Percentiles rank a stretch among this genome's conserved stretches.
These are phyloP conservation scores for Strobilomyces dryophilus DNA, from an alignment of 768 basidiomycete genomes.

Conservation along the genomic window DNA sequence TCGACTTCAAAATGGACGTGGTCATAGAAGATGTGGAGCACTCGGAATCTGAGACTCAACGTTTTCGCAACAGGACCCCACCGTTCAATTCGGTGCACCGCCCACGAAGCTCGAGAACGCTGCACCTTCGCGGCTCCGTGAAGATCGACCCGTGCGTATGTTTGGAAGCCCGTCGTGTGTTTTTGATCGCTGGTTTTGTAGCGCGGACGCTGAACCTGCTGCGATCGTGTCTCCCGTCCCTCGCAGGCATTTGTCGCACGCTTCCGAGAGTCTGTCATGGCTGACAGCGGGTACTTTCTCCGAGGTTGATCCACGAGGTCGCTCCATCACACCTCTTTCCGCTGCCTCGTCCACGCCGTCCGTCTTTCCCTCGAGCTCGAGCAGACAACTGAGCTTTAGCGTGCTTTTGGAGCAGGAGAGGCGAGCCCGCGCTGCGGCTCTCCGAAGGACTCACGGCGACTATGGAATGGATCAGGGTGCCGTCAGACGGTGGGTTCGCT, in stretches of 20 bases:
- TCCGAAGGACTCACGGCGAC: slow-evolving; percentile 13
- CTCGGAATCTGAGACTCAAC: neutral
- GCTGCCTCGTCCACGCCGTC: slow-evolving; percentile 27
- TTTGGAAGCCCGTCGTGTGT: neutral
- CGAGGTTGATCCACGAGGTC: slow-evolving; percentile 40
- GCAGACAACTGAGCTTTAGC: slow-evolving; percentile 38
- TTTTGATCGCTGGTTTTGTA: slow-evolving; percentile 1
- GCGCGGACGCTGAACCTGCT: slow-evolving; percentile 27
- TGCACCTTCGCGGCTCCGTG: slow-evolving; percentile 18
- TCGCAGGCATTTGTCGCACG: slow-evolving; percentile 61
- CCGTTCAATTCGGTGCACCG: slow-evolving; percentile 16
- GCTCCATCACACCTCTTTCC: slow-evolving; percentile 43
- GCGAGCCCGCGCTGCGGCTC: slow-evolving; percentile 11
- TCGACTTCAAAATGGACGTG: slow-evolving; percentile 14
- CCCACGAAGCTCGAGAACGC: slow-evolving; percentile 9
- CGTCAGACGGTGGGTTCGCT: slow-evolving; percentile 64
- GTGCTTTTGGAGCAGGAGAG: slow-evolving; percentile 37
- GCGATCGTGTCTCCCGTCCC: slow-evolving; percentile 64
- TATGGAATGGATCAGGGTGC: slow-evolving; percentile 34
- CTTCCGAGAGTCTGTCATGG: slow-evolving; percentile 58
- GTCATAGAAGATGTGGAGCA: slow-evolving; percentile 11
- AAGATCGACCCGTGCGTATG: slow-evolving; percentile 16
- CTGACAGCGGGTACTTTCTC: slow-evolving; percentile 41
- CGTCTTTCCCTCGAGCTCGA: slow-evolving; percentile 19
- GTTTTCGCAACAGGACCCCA: slow-evolving; percentile 6